Percentiles rank a stretch among this genome's conserved stretches.
Conservation (phyloP, 805 yeast genomes). For the Ogataea methanolica region DNA sequence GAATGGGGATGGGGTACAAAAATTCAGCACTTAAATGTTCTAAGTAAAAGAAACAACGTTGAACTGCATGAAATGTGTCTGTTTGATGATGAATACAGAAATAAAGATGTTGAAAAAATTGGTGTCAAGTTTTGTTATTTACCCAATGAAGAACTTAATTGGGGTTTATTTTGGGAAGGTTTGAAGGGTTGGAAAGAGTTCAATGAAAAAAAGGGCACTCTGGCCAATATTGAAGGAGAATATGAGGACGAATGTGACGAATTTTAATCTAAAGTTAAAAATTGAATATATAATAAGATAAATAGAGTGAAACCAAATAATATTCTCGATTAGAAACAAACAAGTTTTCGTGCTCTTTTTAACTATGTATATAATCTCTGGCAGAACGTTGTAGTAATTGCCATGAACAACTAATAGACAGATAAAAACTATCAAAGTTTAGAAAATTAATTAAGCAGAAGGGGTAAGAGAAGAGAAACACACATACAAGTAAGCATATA, state of each 20-base stretch:
- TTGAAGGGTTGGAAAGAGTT: constrained; percentile 31
- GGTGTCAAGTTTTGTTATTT: constrained; percentile 71
- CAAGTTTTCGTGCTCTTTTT: too few relatives aligned
- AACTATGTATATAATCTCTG: too few relatives aligned
- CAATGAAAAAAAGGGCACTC: not conserved
- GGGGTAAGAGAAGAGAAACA: too few relatives aligned
- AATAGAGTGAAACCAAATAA: too few relatives aligned
- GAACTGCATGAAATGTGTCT: constrained; percentile 46
- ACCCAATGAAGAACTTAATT: constrained; percentile 50
- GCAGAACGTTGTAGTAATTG: too few relatives aligned
- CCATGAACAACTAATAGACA: too few relatives aligned
- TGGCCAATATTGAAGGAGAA: too few relatives aligned
- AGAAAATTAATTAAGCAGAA: too few relatives aligned
- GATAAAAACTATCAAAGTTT: too few relatives aligned
- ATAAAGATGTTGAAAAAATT: constrained; percentile 65
- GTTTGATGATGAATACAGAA: constrained; percentile 78
- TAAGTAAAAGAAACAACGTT: constrained; percentile 44
- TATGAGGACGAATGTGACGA: not conserved
- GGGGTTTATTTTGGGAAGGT: constrained; percentile 47
- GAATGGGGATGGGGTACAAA: constrained; percentile 71
- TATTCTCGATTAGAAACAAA: too few relatives aligned
- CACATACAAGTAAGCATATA: too few relatives aligned
- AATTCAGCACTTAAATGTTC: constrained; percentile 47
- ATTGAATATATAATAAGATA: not conserved
- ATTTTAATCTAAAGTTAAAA: not conserved